These are phyloP conservation scores for Phallus indusiatus DNA, from an alignment of 768 basidiomycete genomes.

Conservation along the genomic window DNA sequence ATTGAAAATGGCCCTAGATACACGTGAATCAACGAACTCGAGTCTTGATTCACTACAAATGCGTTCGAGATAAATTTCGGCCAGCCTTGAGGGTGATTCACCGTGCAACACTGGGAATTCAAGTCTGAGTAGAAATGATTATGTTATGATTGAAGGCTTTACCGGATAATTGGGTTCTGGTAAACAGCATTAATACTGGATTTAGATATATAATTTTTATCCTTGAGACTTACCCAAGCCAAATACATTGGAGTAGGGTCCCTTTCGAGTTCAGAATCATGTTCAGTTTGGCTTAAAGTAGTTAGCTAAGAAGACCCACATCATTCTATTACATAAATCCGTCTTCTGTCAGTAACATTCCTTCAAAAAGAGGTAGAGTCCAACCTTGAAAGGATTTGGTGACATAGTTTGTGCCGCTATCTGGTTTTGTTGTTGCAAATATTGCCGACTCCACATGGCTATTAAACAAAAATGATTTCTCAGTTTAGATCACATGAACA, in stretches of 20 bases:
- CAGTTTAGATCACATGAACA: background rate
- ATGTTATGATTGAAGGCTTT: conserved; percentile 10
- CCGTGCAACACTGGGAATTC: conserved; percentile 35
- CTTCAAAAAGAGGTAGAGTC: background rate
- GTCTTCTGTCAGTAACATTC: background rate
- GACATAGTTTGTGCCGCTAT: conserved; percentile 48
- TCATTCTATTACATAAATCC: background rate
- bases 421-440: conserved; percentile 51
- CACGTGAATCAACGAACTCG: conserved; percentile 35
- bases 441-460: conserved; percentile 55
- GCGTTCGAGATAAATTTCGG: conserved; percentile 45
- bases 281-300: background rate
- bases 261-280: conserved; percentile 8
- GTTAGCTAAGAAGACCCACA: background rate
- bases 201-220: background rate
- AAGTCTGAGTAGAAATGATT: background rate
- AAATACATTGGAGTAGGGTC: conserved; percentile 41
- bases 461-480: background rate
- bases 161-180: conserved; percentile 41
- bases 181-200: background rate
- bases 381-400: conserved; percentile 23
- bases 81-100: conserved; percentile 46
- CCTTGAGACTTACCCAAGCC: conserved; percentile 21
- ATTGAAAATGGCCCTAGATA: conserved; percentile 41
- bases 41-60: conserved; percentile 39